phyloP scores from a whole-genome alignment of 164 flowering plant genomes.

The Akebia trifoliata region DNA sequence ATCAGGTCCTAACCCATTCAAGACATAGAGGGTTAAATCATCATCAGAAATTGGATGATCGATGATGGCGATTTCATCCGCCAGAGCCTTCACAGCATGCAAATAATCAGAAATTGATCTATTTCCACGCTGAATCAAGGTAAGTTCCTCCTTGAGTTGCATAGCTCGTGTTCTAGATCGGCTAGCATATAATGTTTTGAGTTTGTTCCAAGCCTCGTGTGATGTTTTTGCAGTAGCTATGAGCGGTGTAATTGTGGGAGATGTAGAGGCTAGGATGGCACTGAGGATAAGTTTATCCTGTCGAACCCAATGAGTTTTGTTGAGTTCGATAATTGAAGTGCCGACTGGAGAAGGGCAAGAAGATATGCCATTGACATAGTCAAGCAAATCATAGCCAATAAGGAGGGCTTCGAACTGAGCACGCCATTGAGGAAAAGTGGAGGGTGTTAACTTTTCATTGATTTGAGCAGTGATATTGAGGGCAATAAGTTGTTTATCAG shows the following conservation, averaged over 20 bases:
- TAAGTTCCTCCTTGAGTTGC: conserved; percentile 1
- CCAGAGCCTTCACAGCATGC: conserved; percentile 1
- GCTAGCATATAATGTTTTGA: conserved; percentile 4
- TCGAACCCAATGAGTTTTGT: too few species aligned
- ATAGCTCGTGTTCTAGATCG: neutral
- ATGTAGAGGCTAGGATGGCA: neutral
- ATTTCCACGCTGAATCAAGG: neutral
- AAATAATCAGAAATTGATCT: neutral
- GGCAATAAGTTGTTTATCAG: too few species aligned
- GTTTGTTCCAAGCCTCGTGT: neutral
- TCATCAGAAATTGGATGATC: neutral
- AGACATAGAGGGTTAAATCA: conserved; percentile 6
- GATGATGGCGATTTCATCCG: conserved; percentile 2
- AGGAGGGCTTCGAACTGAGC: too few species aligned
- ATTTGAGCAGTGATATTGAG: too few species aligned
- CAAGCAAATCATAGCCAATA: too few species aligned
- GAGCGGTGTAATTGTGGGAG: neutral
- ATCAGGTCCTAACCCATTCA: neutral
- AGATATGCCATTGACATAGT: too few species aligned
- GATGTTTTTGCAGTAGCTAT: neutral
- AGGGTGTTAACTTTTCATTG: too few species aligned
- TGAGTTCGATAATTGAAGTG: too few species aligned
- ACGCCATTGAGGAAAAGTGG: too few species aligned
- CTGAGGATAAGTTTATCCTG: neutral
- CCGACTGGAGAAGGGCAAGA: too few species aligned